A percentile compares a stretch with the other conserved stretches of the same genome.
Conservation (phyloP, 2,329 filamentous ascomycete species). For the Penicillium nordicum region DNA sequence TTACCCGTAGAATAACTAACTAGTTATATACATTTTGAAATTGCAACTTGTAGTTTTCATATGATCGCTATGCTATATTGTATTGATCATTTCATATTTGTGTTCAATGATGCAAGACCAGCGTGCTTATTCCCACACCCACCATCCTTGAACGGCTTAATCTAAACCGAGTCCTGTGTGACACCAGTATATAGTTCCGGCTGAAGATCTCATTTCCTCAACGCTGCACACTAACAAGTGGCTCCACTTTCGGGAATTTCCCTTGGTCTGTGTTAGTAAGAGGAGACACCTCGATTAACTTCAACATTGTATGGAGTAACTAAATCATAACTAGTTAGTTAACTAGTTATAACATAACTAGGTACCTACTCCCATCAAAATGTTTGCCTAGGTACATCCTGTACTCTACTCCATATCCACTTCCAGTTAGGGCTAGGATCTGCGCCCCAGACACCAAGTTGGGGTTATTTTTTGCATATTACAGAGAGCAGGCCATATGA, state of each 20-base stretch:
- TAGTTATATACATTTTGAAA: neutral
- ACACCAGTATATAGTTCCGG: neutral
- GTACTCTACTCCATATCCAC: neutral
- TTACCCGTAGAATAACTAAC: neutral
- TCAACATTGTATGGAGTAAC: neutral
- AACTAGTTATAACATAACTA: neutral
- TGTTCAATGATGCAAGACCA: neutral
- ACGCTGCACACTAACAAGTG: neutral
- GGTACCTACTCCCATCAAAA: neutral
- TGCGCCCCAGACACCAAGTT: neutral
- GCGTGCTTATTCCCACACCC: neutral
- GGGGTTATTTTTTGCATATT: neutral
- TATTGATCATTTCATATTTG: neutral
- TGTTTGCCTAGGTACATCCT: neutral
- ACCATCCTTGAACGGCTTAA: neutral
- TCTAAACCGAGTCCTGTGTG: neutral
- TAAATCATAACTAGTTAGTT: neutral
- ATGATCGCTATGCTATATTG: neutral
- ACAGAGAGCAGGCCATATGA: neutral
- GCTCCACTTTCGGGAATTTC: slow-evolving; percentile 10
- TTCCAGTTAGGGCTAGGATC: neutral
- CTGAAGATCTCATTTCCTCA: neutral
- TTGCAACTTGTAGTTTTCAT: neutral
- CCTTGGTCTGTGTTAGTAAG: too few species aligned
- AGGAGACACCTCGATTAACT: neutral